Percentiles rank a stretch among this genome's conserved stretches.
These are phyloP conservation scores for Echeveria elegans DNA, from an alignment of 164 flowering plant genomes.

Conservation along the genomic window DNA sequence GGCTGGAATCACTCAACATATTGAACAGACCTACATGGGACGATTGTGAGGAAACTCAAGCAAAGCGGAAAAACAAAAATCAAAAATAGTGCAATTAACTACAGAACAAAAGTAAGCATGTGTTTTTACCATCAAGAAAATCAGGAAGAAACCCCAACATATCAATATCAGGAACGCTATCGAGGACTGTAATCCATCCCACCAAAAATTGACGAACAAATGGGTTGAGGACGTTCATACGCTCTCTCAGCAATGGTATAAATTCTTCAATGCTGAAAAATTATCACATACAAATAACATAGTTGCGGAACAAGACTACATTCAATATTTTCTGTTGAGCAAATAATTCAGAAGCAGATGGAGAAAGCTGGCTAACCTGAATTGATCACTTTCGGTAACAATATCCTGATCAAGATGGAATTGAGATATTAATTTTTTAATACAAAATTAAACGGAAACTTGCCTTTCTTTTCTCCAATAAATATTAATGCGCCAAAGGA, in stretches of 20 bases:
- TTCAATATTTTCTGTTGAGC: background rate
- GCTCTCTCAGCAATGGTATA: constrained; percentile 93
- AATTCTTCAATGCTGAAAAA: constrained; percentile 87
- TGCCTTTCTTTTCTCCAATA: background rate
- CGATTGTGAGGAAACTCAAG: background rate
- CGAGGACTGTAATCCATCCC: constrained; percentile 98
- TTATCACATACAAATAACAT: background rate
- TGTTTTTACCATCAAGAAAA: constrained; percentile 88
- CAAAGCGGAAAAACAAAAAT: background rate
- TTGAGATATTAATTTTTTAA: background rate
- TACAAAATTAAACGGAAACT: too few species aligned
- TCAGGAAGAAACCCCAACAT: constrained; percentile 99
- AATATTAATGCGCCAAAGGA: background rate
- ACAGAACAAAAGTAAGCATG: constrained; percentile 4
- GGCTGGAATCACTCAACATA: constrained; percentile 95
- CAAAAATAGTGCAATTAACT: background rate
- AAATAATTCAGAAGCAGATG: background rate
- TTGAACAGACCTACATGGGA: constrained; percentile 70
- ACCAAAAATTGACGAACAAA: constrained; percentile 96
- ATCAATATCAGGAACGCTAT: constrained; percentile 97
- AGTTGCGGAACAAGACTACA: background rate
- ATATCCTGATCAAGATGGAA: constrained; percentile 56
- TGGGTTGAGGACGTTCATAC: constrained; percentile 88
- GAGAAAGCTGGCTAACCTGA: constrained; percentile 54
- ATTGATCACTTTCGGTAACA: constrained; percentile 97